Conservation (phyloP, 805 yeast genomes). For the Wickerhamiella sergipiensis region DNA sequence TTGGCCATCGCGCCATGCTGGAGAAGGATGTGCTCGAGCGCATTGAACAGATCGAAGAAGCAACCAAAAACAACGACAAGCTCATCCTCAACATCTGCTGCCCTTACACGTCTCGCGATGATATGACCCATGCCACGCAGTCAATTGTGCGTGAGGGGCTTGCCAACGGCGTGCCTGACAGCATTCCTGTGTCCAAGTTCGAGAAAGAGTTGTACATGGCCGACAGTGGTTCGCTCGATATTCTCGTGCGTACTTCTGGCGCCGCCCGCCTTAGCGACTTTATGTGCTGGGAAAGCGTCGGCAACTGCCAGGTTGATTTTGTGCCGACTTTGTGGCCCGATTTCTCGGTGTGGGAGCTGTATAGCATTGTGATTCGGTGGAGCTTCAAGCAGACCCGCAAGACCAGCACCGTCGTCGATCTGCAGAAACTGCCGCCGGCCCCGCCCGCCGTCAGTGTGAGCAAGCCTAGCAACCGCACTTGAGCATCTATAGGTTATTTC, state of each 20-base stretch:
- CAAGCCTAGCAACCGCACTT: neutral
- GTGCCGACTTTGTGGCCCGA: slow-evolving; percentile 86
- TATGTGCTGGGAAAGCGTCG: slow-evolving; percentile 65
- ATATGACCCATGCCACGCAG: slow-evolving; percentile 56
- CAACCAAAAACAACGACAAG: slow-evolving; percentile 40
- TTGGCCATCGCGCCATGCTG: slow-evolving; percentile 60
- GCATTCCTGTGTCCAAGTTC: slow-evolving; percentile 37
- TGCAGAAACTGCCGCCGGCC: slow-evolving; percentile 8
- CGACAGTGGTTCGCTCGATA: slow-evolving; percentile 62
- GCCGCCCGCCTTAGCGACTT: slow-evolving; percentile 79
- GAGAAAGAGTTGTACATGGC: slow-evolving; percentile 51
- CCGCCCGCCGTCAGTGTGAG: slow-evolving; percentile 17
- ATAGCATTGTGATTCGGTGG: slow-evolving; percentile 63
- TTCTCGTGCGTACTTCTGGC: slow-evolving; percentile 81
- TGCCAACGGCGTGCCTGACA: slow-evolving; percentile 14
- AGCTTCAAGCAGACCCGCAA: slow-evolving; percentile 23
- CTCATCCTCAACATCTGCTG: slow-evolving; percentile 43
- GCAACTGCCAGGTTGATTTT: slow-evolving; percentile 57
- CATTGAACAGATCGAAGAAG: slow-evolving; percentile 46
- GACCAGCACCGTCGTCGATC: neutral
- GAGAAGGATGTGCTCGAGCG: slow-evolving; percentile 57
- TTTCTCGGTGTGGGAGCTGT: slow-evolving; percentile 56
- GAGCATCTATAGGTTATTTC: neutral
- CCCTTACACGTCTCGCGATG: slow-evolving; percentile 90
- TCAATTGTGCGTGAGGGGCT: slow-evolving; percentile 27